Conservation (phyloP, 805 yeast genomes). For the Lachancea kluyveri region DNA sequence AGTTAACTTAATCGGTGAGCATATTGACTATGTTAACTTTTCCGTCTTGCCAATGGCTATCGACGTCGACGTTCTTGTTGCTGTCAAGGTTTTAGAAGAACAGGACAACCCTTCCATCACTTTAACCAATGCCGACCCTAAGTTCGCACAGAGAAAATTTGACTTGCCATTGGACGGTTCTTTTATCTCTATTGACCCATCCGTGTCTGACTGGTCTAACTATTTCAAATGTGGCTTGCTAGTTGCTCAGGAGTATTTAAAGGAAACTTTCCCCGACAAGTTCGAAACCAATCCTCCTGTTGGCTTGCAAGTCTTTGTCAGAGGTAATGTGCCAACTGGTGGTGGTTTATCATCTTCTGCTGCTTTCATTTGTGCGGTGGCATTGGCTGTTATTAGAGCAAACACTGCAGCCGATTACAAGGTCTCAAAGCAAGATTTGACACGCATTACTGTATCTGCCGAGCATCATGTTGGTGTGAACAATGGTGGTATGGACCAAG, state of each 20-base stretch:
- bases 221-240: slow-evolving; percentile 61
- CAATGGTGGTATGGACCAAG: slow-evolving; percentile 78
- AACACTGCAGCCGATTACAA: slow-evolving; percentile 36
- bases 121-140: slow-evolving; percentile 31
- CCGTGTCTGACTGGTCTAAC: slow-evolving; percentile 54
- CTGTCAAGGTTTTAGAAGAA: slow-evolving; percentile 33
- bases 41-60: slow-evolving; percentile 72
- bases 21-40: slow-evolving; percentile 62
- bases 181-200: slow-evolving; percentile 41
- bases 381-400: slow-evolving; percentile 49
- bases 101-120: slow-evolving; percentile 22
- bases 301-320: slow-evolving; percentile 48
- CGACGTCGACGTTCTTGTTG: slow-evolving; percentile 54
- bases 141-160: slow-evolving; percentile 33
- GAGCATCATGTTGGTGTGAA: slow-evolving; percentile 71
- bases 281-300: slow-evolving; percentile 28
- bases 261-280: slow-evolving; percentile 27
- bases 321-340: slow-evolving; percentile 68
- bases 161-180: slow-evolving; percentile 37
- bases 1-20: slow-evolving; percentile 71
- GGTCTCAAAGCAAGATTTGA: slow-evolving; percentile 46
- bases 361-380: slow-evolving; percentile 61
- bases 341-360: slow-evolving; percentile 69
- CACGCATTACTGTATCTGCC: slow-evolving; percentile 54
- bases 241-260: slow-evolving; percentile 49